These are phyloP conservation scores for Leccinum olivaceopallidum DNA, from an alignment of 768 basidiomycete genomes.

Conservation along the genomic window DNA sequence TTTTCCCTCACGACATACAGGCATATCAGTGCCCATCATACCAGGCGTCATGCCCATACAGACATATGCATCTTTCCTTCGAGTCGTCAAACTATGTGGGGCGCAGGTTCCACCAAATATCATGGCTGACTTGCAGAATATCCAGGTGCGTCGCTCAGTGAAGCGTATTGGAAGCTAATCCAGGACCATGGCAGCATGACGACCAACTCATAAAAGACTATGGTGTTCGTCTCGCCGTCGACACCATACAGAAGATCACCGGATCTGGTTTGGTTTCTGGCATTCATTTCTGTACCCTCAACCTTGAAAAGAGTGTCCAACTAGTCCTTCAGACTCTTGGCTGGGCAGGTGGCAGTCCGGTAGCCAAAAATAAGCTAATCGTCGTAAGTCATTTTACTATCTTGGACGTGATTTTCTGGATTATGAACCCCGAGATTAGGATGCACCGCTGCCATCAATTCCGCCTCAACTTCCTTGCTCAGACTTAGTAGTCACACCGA, in stretches of 20 bases:
- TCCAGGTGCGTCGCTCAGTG: conserved; percentile 56
- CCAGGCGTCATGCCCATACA: conserved; percentile 99
- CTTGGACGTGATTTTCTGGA: not conserved
- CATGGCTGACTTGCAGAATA: conserved; percentile 65
- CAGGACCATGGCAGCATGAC: conserved; percentile 61
- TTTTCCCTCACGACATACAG: conserved; percentile 41
- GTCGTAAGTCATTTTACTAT: conserved; percentile 41
- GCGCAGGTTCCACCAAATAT: conserved; percentile 70
- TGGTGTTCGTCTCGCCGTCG: conserved; percentile 82
- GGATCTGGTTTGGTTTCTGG: conserved; percentile 61
- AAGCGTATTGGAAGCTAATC: not conserved
- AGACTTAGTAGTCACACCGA: conserved; percentile 59
- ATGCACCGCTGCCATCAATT: conserved; percentile 36
- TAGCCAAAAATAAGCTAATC: conserved; percentile 64
- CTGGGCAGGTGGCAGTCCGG: conserved; percentile 58
- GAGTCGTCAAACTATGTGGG: conserved; percentile 88
- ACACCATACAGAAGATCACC: conserved; percentile 69
- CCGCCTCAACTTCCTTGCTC: conserved; percentile 30
- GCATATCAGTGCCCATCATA: conserved; percentile 87
- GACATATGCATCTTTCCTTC: conserved; percentile 90
- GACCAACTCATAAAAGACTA: conserved; percentile 94
- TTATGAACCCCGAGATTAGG: conserved; percentile 34
- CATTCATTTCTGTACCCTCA: conserved; percentile 94
- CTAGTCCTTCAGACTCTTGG: conserved; percentile 76
- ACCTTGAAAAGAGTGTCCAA: conserved; percentile 94